phyloP scores from a whole-genome alignment of 1,284 basidiomycete species.

The Ustilago xerochloae region DNA sequence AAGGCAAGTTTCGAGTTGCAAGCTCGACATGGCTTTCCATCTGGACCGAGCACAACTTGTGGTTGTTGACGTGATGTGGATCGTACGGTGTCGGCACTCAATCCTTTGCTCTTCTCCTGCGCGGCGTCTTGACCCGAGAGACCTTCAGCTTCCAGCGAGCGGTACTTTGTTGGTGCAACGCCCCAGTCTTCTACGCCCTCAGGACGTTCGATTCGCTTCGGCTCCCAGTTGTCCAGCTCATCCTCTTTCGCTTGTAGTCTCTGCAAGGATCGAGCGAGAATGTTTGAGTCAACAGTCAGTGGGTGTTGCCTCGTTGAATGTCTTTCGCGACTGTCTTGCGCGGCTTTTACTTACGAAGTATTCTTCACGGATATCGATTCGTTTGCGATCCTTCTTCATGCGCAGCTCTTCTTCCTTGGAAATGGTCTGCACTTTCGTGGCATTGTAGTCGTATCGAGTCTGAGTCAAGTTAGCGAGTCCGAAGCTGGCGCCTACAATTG shows the following conservation, averaged over 20 bases:
- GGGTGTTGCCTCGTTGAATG: neutral
- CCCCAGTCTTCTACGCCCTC: constrained; percentile 89
- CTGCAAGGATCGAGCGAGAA: too few species aligned
- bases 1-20: constrained; percentile 65
- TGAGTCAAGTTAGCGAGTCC: constrained; percentile 86
- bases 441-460: constrained; percentile 88
- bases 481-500: constrained; percentile 89
- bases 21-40: constrained; percentile 67
- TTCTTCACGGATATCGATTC: constrained; percentile 92
- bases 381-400: constrained; percentile 81
- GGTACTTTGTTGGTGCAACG: constrained; percentile 72
- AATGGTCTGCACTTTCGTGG: constrained; percentile 80
- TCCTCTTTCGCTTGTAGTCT: constrained; percentile 73
- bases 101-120: constrained; percentile 21
- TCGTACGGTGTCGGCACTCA: constrained; percentile 22
- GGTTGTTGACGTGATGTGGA: constrained; percentile 16
- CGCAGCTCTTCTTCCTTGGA: constrained; percentile 85
- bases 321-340: constrained; percentile 1
- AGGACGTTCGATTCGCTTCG: constrained; percentile 83
- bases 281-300: too few species aligned
- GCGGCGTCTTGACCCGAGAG: constrained; percentile 63
- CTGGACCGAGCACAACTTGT: constrained; percentile 60
- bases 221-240: constrained; percentile 85
- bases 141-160: constrained; percentile 62
- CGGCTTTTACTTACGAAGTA: constrained; percentile 75